A percentile compares a stretch with the other conserved stretches of the same genome.
phyloP scores from a whole-genome alignment of 495 filamentous ascomycete species.

The Ramalina intermedia region DNA sequence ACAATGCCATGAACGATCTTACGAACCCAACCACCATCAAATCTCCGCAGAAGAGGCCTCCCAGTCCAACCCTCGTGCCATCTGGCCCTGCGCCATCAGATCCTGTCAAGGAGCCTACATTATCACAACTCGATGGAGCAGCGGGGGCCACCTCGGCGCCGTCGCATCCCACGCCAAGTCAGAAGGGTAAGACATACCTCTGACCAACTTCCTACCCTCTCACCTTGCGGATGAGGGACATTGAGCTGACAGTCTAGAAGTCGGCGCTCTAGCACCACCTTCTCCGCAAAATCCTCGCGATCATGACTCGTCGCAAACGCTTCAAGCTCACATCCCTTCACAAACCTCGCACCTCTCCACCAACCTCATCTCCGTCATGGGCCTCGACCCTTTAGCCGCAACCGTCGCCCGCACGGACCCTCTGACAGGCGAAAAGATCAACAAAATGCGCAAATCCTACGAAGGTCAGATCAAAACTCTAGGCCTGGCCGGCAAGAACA shows the following conservation, averaged over 20 bases:
- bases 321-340: constrained; percentile 6
- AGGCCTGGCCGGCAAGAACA: constrained; percentile 48
- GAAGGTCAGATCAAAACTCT: constrained; percentile 52
- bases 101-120: too few species aligned
- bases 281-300: too few species aligned
- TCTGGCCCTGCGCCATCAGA: too few species aligned
- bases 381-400: constrained; percentile 42
- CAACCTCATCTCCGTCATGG: constrained; percentile 51
- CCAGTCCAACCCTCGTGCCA: too few species aligned
- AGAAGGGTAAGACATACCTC: constrained; percentile 15
- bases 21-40: background rate
- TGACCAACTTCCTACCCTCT: constrained; percentile 2
- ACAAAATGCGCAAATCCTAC: constrained; percentile 60
- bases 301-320: background rate
- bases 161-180: constrained; percentile 1
- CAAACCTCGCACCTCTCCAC: constrained; percentile 40
- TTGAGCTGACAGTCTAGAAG: too few species aligned
- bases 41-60: background rate
- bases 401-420: constrained; percentile 52
- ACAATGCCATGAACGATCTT: constrained; percentile 11
- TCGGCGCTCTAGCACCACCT: too few species aligned
- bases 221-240: constrained; percentile 1
- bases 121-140: constrained; percentile 1
- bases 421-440: constrained; percentile 54
- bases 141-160: background rate